phyloP scores from a whole-genome alignment of 768 basidiomycete genomes.

The Tephrocybe sp. region DNA sequence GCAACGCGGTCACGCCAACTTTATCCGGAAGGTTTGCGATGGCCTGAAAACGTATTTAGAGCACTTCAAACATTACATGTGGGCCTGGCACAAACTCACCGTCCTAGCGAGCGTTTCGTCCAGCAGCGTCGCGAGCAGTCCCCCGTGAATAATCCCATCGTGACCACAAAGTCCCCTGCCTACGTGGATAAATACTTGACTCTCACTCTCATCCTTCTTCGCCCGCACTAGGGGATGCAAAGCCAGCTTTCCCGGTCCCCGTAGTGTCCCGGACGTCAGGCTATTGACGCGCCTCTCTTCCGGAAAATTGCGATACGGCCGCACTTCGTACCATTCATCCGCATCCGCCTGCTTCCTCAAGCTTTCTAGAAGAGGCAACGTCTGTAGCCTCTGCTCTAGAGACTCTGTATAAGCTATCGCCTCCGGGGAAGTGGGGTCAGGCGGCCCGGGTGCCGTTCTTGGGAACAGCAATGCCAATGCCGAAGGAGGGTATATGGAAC shows the following conservation, averaged over 20 bases:
- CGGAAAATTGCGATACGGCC: slow-evolving; percentile 71
- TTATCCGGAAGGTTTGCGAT: slow-evolving; percentile 83
- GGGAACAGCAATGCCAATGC: slow-evolving; percentile 73
- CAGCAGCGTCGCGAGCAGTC: slow-evolving; percentile 83
- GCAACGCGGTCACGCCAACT: slow-evolving; percentile 89
- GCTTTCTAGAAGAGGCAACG: slow-evolving; percentile 42
- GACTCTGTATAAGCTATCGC: slow-evolving; percentile 54
- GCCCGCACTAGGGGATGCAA: slow-evolving; percentile 76
- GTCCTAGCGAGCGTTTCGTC: slow-evolving; percentile 85
- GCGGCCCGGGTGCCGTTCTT: slow-evolving; percentile 71
- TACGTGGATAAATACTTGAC: slow-evolving; percentile 71
- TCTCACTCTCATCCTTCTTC: slow-evolving; percentile 74
- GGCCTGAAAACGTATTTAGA: slow-evolving; percentile 49
- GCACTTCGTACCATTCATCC: slow-evolving; percentile 73
- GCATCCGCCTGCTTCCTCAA: slow-evolving; percentile 55
- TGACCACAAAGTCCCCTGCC: slow-evolving; percentile 89
- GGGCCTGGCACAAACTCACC: slow-evolving; percentile 38
- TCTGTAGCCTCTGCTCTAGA: slow-evolving; percentile 70
- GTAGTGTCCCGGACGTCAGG: slow-evolving; percentile 81
- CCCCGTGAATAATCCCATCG: slow-evolving; percentile 94
- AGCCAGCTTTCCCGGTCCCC: slow-evolving; percentile 86
- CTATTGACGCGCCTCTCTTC: slow-evolving; percentile 78
- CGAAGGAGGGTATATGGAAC: slow-evolving; percentile 71
- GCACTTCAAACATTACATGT: background rate
- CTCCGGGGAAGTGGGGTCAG: slow-evolving; percentile 53